Conservation (phyloP, 2,329 filamentous ascomycete genomes). For the Botrytis hyacinthi region DNA sequence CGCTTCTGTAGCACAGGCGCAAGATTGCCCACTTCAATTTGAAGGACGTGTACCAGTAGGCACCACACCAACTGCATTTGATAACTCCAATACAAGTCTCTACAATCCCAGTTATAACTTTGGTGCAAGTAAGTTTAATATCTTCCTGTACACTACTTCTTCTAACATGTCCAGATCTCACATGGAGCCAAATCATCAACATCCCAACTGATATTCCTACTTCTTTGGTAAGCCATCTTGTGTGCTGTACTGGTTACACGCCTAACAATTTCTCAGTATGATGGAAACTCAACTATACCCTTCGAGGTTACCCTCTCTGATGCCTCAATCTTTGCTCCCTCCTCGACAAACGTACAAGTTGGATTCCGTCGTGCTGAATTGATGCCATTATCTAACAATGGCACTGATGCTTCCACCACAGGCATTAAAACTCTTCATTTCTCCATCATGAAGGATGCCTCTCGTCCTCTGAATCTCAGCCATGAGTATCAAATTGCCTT, state of each 20-base stretch:
- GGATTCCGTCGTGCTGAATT: conserved; percentile 62
- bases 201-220: conserved; percentile 43
- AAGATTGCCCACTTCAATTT: conserved; percentile 44
- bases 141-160: too few relatives aligned
- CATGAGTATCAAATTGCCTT: conserved; percentile 41
- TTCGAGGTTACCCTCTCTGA: conserved; percentile 41
- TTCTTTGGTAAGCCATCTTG: conserved; percentile 40
- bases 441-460: conserved; percentile 52
- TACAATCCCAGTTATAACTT: conserved; percentile 54
- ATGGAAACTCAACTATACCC: conserved; percentile 15
- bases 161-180: conserved; percentile 41
- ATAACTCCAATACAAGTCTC: conserved; percentile 41
- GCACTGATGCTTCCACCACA: conserved; percentile 50
- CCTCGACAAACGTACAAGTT: conserved; percentile 48
- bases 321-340: conserved; percentile 57
- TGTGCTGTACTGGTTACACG: conserved; percentile 22
- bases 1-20: conserved; percentile 29
- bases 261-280: conserved; percentile 24
- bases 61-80: conserved; percentile 44
- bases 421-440: conserved; percentile 63
- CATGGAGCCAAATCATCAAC: conserved; percentile 50
- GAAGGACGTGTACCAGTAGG: conserved; percentile 47
- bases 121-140: conserved; percentile 43
- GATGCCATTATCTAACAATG: conserved; percentile 45
- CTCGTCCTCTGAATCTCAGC: conserved; percentile 53